Percentiles rank a stretch among this genome's conserved stretches.
Conservation (phyloP, 805 yeast genomes). For the Suhomyces emberorum region DNA sequence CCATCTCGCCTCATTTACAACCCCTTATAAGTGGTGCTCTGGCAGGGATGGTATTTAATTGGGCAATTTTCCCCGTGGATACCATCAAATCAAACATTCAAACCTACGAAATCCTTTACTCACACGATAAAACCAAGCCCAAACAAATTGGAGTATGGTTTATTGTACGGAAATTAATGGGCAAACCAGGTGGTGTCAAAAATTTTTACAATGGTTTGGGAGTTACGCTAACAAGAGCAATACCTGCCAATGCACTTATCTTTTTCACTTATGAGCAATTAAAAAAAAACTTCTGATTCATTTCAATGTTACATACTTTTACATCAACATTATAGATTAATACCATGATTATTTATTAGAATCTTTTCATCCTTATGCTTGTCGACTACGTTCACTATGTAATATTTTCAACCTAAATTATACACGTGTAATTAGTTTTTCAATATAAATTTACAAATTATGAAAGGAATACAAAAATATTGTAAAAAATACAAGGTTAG, state of each 20-base stretch:
- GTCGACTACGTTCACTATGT: too few species aligned
- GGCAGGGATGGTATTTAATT: slow-evolving; percentile 82
- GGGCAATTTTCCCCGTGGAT: slow-evolving; percentile 83
- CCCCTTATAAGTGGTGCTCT: slow-evolving; percentile 74
- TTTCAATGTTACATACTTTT: too few species aligned
- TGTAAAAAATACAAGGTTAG: too few species aligned
- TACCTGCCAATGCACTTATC: slow-evolving; percentile 87
- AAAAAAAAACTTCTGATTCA: slow-evolving; percentile 30
- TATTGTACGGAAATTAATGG: slow-evolving; percentile 4
- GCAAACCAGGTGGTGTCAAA: slow-evolving; percentile 52
- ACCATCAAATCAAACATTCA: slow-evolving; percentile 87
- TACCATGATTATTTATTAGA: too few species aligned
- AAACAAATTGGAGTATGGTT: slow-evolving; percentile 1
- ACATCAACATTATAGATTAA: too few species aligned
- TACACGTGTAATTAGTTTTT: too few species aligned
- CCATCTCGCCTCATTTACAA: slow-evolving; percentile 39
- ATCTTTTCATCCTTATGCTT: too few species aligned
- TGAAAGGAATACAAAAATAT: too few species aligned
- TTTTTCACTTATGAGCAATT: slow-evolving; percentile 74
- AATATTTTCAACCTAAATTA: too few species aligned
- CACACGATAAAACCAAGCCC: background rate
- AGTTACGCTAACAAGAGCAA: slow-evolving; percentile 73
- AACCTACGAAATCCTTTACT: slow-evolving; percentile 41
- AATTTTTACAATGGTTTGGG: slow-evolving; percentile 85
- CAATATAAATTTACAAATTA: too few species aligned